A percentile compares a stretch with the other conserved stretches of the same genome.
phyloP scores from a whole-genome alignment of 345 rosid genomes.

The Linum trigynum region DNA sequence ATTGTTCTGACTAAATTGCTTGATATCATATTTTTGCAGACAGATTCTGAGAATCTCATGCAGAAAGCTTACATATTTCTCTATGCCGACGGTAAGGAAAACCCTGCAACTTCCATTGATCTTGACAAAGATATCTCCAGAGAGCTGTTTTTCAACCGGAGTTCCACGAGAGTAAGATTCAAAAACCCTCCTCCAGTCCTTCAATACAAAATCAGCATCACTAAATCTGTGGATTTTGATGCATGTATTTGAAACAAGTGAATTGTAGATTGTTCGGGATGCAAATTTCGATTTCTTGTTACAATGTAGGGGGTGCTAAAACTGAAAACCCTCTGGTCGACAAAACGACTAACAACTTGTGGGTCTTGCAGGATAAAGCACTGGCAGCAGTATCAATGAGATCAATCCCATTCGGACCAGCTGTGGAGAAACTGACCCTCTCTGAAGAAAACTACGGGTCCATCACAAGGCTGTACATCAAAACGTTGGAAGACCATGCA shows the following conservation, averaged over 20 bases:
- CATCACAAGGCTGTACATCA: conserved; percentile 41
- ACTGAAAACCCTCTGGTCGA: no score
- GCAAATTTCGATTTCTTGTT: no score
- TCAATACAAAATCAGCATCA: background rate
- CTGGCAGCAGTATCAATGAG: conserved; percentile 39
- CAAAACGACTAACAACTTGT: no score
- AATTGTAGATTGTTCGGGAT: no score
- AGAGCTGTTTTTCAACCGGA: conserved; percentile 31
- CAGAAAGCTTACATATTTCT: conserved; percentile 28
- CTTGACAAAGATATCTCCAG: conserved; percentile 22
- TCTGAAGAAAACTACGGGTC: conserved; percentile 46
- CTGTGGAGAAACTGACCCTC: conserved; percentile 33
- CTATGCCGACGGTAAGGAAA: conserved; percentile 32
- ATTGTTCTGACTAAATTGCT: background rate
- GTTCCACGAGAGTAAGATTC: conserved; percentile 28
- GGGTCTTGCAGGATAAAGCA: conserved; percentile 19
- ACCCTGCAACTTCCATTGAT: conserved; percentile 36
- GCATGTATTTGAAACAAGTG: no score
- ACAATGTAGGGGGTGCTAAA: no score
- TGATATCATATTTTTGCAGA: conserved; percentile 17
- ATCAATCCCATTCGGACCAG: conserved; percentile 32
- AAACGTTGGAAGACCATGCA: conserved; percentile 47
- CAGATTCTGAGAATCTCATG: conserved; percentile 22
- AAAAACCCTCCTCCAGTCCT: background rate
- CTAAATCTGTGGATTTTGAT: no score